Conservation (phyloP, 1,284 basidiomycete species). For the Chalciporus sp. region DNA sequence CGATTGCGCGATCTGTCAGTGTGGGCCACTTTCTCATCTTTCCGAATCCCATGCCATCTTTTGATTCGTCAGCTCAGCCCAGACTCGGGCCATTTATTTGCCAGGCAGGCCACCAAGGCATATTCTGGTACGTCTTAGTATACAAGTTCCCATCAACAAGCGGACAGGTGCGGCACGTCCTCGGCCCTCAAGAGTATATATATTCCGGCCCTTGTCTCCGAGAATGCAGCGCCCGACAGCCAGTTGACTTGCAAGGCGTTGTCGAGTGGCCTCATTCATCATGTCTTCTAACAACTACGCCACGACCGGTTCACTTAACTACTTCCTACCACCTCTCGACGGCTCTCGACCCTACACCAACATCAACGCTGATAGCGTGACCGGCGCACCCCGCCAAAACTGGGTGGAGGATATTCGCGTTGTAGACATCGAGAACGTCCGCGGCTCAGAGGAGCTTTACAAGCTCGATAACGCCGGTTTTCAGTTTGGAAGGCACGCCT, state of each 20-base stretch:
- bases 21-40: too few species aligned
- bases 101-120: neutral
- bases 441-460: conserved; percentile 45
- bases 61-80: neutral
- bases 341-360: conserved; percentile 19
- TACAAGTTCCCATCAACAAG: neutral
- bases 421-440: conserved; percentile 39
- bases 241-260: neutral
- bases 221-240: neutral
- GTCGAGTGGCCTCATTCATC: neutral
- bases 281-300: conserved; percentile 24
- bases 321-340: conserved; percentile 22
- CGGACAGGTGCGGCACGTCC: conserved; percentile 1
- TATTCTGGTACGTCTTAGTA: neutral
- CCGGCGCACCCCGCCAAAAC: conserved; percentile 11
- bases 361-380: conserved; percentile 15
- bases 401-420: conserved; percentile 16
- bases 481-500: conserved; percentile 39
- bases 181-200: conserved; percentile 13
- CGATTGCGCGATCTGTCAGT: neutral
- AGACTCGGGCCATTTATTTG: neutral
- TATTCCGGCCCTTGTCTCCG: neutral
- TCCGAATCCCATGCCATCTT: neutral
- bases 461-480: conserved; percentile 54
- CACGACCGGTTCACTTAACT: conserved; percentile 21